phyloP scores from a whole-genome alignment of 2,329 filamentous ascomycete genomes.

The Volutella citrinella region DNA sequence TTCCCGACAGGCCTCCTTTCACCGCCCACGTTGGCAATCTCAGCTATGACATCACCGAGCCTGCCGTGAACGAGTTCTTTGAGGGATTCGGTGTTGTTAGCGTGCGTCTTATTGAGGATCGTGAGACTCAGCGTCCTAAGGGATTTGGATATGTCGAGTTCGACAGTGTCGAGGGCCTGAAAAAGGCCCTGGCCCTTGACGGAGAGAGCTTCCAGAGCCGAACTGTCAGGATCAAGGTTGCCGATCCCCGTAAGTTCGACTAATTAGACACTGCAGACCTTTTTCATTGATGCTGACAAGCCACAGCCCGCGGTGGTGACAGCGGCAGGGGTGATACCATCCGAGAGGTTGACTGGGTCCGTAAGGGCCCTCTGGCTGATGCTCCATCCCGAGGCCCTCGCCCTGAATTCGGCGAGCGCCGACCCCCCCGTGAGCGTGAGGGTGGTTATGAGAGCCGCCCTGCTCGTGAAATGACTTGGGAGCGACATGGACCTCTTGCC shows the following conservation, averaged over 20 bases:
- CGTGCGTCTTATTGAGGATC: conserved; percentile 96
- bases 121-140: conserved; percentile 89
- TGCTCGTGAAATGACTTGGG: conserved; percentile 81
- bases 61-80: conserved; percentile 84
- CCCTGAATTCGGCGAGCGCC: conserved; percentile 58
- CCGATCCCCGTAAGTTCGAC: conserved; percentile 89
- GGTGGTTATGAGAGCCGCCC: conserved; percentile 57
- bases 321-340: conserved; percentile 54
- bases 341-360: conserved; percentile 85
- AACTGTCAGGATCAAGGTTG: conserved; percentile 89
- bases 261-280: no score
- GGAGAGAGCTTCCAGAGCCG: conserved; percentile 82
- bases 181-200: conserved; percentile 83
- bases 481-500: conserved; percentile 87
- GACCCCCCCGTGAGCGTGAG: conserved; percentile 68
- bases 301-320: conserved; percentile 83
- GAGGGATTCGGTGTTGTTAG: conserved; percentile 79
- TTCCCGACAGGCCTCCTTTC: conserved; percentile 89
- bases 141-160: conserved; percentile 99
- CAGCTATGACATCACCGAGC: conserved; percentile 86
- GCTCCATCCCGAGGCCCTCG: conserved; percentile 55
- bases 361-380: conserved; percentile 84
- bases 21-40: conserved; percentile 96
- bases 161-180: conserved; percentile 78
- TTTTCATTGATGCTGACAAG: no score